phyloP scores from a whole-genome alignment of 2,329 filamentous ascomycete species.

The Stenocarpella maydis region DNA sequence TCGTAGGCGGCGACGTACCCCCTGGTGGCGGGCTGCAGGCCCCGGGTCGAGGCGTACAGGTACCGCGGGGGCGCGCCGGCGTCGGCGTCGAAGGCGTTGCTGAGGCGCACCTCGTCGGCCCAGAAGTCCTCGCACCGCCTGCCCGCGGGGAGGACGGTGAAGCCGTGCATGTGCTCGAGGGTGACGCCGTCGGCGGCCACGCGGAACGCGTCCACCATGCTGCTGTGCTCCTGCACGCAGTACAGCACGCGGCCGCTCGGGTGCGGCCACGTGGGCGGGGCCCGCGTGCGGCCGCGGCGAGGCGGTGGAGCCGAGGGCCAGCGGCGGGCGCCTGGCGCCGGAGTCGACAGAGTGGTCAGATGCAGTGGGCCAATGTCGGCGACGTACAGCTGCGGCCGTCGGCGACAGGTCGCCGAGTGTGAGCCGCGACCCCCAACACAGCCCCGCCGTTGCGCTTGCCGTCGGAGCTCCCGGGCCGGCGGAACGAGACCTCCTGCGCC shows the following conservation, averaged over 20 bases:
- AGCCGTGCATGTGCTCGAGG: conserved; percentile 34
- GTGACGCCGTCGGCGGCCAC: conserved; percentile 24
- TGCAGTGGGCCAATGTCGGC: conserved; percentile 38
- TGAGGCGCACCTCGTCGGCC: conserved; percentile 38
- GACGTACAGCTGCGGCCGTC: conserved; percentile 36
- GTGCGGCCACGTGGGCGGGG: conserved; percentile 37
- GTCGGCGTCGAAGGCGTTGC: not conserved
- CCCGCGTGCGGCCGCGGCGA: conserved; percentile 33
- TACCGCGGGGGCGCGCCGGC: conserved; percentile 19
- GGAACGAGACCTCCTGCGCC: conserved; percentile 36
- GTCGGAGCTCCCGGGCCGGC: conserved; percentile 30
- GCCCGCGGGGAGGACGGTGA: conserved; percentile 28
- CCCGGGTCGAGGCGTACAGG: conserved; percentile 37
- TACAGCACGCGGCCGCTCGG: conserved; percentile 37
- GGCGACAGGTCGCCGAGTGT: conserved; percentile 36
- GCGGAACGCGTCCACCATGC: conserved; percentile 37
- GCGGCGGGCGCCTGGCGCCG: not conserved
- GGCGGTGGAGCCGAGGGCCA: conserved; percentile 23
- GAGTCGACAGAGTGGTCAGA: conserved; percentile 35
- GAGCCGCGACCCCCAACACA: no score
- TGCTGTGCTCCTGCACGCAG: conserved; percentile 38
- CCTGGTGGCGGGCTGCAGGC: conserved; percentile 31
- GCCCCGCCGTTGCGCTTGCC: conserved; percentile 31
- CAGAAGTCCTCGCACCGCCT: conserved; percentile 29
- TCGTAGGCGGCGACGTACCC: conserved; percentile 37